Evolutionary conservation across 2,329 filamentous ascomycete genomes (phyloP).

Genomic region (Thelonectria blattea): DNA sequence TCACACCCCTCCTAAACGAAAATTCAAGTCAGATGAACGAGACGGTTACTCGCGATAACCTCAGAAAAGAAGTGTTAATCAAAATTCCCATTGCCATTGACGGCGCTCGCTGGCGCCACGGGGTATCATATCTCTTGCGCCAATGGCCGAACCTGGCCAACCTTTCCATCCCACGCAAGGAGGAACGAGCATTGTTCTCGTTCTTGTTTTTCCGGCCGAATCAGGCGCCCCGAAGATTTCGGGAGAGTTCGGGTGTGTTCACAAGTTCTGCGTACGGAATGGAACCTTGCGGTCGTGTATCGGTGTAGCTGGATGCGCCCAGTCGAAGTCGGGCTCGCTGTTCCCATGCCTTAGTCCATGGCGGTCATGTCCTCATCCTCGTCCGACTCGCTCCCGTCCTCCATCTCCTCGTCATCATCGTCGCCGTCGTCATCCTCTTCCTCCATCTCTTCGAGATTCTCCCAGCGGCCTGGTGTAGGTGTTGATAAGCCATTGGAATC

Average conservation of each 20-base stretch:
- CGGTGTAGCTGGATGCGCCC: neutral
- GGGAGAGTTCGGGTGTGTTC: neutral
- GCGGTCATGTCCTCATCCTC: slow-evolving; percentile 39
- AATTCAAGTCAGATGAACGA: slow-evolving; percentile 14
- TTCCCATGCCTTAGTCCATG: slow-evolving; percentile 23
- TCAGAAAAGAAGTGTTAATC: neutral
- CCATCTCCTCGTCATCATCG: slow-evolving; percentile 39
- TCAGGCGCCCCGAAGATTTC: neutral
- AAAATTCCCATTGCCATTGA: slow-evolving; percentile 20
- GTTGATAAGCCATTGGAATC: slow-evolving; percentile 38
- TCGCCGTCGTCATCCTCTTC: slow-evolving; percentile 35
- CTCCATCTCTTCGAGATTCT: slow-evolving; percentile 36
- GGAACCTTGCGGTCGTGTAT: neutral
- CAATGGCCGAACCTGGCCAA: slow-evolving; percentile 9
- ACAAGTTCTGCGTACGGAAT: neutral
- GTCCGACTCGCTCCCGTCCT: slow-evolving; percentile 31
- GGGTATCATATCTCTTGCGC: slow-evolving; percentile 34
- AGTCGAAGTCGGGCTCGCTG: neutral
- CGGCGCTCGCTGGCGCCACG: slow-evolving; percentile 24
- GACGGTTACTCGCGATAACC: slow-evolving; percentile 4
- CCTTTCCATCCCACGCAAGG: neutral
- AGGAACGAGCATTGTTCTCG: too few species aligned
- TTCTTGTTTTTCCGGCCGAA: neutral
- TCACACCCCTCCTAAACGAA: slow-evolving; percentile 3
- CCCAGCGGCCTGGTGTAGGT: slow-evolving; percentile 45